phyloP scores from a whole-genome alignment of 768 basidiomycete species.

The Goffeauzyma gilvescens region DNA sequence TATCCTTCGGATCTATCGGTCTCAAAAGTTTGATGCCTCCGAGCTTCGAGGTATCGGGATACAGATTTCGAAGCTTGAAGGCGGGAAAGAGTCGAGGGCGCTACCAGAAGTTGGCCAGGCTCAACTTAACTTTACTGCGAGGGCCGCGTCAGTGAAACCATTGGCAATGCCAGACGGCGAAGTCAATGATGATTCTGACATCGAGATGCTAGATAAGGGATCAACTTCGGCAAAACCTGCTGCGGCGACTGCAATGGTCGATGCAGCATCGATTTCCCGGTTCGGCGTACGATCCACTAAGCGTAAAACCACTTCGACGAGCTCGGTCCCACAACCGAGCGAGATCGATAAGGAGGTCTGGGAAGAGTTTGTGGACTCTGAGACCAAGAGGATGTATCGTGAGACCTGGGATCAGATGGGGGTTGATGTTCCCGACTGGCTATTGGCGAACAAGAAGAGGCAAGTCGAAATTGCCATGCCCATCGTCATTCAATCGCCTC shows the following conservation, averaged over 20 bases:
- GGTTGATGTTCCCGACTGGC: slow-evolving; percentile 6
- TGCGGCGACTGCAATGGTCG: too few relatives aligned
- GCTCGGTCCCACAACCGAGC: too few relatives aligned
- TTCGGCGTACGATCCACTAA: too few relatives aligned
- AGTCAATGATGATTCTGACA: slow-evolving; percentile 2
- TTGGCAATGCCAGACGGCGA: not conserved
- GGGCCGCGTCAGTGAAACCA: too few relatives aligned
- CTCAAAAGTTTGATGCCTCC: slow-evolving; percentile 56
- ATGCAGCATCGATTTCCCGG: too few relatives aligned
- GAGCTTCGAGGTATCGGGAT: slow-evolving; percentile 86
- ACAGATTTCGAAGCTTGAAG: slow-evolving; percentile 73
- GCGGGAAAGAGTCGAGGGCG: slow-evolving; percentile 30
- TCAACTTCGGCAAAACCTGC: too few relatives aligned
- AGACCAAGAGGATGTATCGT: slow-evolving; percentile 19
- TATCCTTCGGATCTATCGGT: slow-evolving; percentile 50
- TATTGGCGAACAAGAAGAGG: not conserved
- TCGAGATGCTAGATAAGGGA: too few relatives aligned
- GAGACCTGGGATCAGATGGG: slow-evolving; percentile 2
- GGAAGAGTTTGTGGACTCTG: too few relatives aligned
- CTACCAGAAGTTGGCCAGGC: slow-evolving; percentile 40
- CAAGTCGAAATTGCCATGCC: slow-evolving; percentile 14
- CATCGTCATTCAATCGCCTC: slow-evolving; percentile 12
- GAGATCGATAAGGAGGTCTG: slow-evolving; percentile 27
- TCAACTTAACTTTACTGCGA: slow-evolving; percentile 41
- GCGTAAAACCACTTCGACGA: too few relatives aligned